Evolutionary conservation across 2,329 filamentous ascomycete genomes (phyloP), one percentile per base, ranked within the genome.

Genomic region (Ophiocordyceps sinensis): DNA sequence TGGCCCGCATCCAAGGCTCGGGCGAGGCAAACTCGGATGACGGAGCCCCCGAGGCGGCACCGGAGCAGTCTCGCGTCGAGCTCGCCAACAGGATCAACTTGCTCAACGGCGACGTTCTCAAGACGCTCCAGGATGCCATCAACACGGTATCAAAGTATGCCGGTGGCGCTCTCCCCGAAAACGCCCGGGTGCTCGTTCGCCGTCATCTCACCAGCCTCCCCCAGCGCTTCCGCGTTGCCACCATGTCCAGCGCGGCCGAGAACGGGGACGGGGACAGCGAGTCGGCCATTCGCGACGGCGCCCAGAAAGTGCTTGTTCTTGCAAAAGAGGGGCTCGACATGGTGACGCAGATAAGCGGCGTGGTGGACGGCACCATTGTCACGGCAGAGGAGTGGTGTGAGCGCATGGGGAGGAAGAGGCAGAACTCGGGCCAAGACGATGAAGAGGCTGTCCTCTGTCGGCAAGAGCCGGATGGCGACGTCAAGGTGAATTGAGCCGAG

Each of bases 371-470:
- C 41, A 96, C 91, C 0, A 82, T 96, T 41, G 75, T 84, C 42
- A 91, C 84, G 51, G 91, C 91, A 0, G 89, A 96, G 60, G 77
- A 81, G 51, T 96, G 91, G 91, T 85, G 89, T 48, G 82, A 88
- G 44, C 71, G 79, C 17, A 67, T 94, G 44, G 85, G 83, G 28
- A 62, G 58, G 49, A 57, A 50, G 47, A 48, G 52, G 42, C 46
- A 26, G 23, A 26, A 26, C 3, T 26, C 23, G 9, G 23, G 23
- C 23, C 3, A 26, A 9, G 23, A 26, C 6, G 23, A 26, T 7
- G 6, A 26, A 26, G 23, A 26, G 23, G 6, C 23, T 26, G 23
- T 9, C 23, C 6, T 26, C 23, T 26, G 5, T 9, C 23, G 5
- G 23, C 23, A 26, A 5, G 23, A 26, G 23, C 23, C 23, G 23